These are phyloP conservation scores for Aspergillus aculeatus DNA, from an alignment of 2,329 filamentous ascomycete species.

Conservation along the genomic window DNA sequence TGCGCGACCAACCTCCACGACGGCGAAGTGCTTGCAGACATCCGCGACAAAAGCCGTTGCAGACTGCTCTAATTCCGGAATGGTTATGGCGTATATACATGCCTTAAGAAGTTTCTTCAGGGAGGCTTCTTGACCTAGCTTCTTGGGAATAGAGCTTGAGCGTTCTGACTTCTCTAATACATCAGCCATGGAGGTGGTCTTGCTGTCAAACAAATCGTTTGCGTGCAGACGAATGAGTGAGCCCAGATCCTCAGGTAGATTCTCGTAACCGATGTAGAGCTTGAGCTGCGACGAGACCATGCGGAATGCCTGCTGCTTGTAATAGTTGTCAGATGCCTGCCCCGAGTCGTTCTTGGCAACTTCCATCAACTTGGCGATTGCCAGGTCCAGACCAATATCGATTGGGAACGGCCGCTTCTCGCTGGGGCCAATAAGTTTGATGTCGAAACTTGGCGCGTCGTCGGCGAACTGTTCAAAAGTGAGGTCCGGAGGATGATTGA, in stretches of 20 bases:
- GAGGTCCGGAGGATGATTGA: conserved; percentile 84
- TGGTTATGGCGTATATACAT: conserved; percentile 77
- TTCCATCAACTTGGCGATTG: conserved; percentile 85
- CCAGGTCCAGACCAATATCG: conserved; percentile 81
- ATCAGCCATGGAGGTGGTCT: conserved; percentile 66
- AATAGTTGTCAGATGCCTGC: conserved; percentile 71
- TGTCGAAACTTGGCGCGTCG: conserved; percentile 80
- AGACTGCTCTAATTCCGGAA: conserved; percentile 75
- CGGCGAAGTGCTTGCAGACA: conserved; percentile 83
- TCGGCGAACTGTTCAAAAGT: conserved; percentile 82
- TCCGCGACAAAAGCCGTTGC: conserved; percentile 74
- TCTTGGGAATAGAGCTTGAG: conserved; percentile 81
- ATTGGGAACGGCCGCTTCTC: conserved; percentile 85
- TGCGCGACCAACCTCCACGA: conserved; percentile 85
- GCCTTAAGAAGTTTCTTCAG: conserved; percentile 88
- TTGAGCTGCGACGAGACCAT: conserved; percentile 88
- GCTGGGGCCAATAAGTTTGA: conserved; percentile 85
- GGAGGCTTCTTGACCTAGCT: conserved; percentile 75
- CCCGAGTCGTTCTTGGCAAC: conserved; percentile 60
- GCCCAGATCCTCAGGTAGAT: conserved; percentile 83
- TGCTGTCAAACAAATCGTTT: conserved; percentile 74
- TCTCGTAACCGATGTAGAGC: conserved; percentile 82
- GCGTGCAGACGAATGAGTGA: conserved; percentile 83
- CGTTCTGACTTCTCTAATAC: conserved; percentile 73
- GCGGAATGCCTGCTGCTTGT: conserved; percentile 90